Conservation (phyloP, 2,329 filamentous ascomycete species). For the Didymella keratinophila region DNA sequence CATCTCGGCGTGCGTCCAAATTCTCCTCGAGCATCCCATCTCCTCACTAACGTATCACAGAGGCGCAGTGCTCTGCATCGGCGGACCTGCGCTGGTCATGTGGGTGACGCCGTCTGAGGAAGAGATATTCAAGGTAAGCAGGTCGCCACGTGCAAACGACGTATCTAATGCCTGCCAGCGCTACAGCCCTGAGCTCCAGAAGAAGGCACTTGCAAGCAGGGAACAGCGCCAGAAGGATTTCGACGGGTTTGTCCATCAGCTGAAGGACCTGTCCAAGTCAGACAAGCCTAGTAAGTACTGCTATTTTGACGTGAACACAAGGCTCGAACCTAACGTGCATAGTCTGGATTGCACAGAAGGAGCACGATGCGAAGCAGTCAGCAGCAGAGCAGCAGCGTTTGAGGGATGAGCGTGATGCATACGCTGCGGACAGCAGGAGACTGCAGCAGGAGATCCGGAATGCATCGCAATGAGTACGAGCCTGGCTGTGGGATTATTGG, state of each 20-base stretch:
- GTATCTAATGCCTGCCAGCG: slow-evolving; percentile 55
- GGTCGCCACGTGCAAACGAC: slow-evolving; percentile 26
- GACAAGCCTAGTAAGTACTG: slow-evolving; percentile 80
- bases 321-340: slow-evolving; percentile 19
- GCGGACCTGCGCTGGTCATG: slow-evolving; percentile 83
- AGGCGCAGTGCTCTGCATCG: slow-evolving; percentile 74
- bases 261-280: slow-evolving; percentile 90
- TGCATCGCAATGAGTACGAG: slow-evolving; percentile 34
- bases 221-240: slow-evolving; percentile 83
- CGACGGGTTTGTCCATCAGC: slow-evolving; percentile 80
- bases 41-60: slow-evolving; percentile 57
- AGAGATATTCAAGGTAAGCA: slow-evolving; percentile 75
- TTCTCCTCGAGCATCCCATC: slow-evolving; percentile 13
- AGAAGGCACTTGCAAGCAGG: slow-evolving; percentile 81
- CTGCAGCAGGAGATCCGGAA: slow-evolving; percentile 46
- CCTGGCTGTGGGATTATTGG: slow-evolving; percentile 3
- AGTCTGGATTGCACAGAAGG: slow-evolving; percentile 50
- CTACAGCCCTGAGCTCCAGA: slow-evolving; percentile 95
- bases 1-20: slow-evolving; percentile 41
- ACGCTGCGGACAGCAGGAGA: slow-evolving; percentile 44
- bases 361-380: slow-evolving; percentile 43
- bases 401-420: slow-evolving; percentile 43
- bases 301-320: not conserved
- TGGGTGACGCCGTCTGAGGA: slow-evolving; percentile 86
- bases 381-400: slow-evolving; percentile 35